Evolutionary conservation across 805 yeast genomes (phyloP), one percentile per base, ranked within the genome.

Genomic region (Candida montana): DNA sequence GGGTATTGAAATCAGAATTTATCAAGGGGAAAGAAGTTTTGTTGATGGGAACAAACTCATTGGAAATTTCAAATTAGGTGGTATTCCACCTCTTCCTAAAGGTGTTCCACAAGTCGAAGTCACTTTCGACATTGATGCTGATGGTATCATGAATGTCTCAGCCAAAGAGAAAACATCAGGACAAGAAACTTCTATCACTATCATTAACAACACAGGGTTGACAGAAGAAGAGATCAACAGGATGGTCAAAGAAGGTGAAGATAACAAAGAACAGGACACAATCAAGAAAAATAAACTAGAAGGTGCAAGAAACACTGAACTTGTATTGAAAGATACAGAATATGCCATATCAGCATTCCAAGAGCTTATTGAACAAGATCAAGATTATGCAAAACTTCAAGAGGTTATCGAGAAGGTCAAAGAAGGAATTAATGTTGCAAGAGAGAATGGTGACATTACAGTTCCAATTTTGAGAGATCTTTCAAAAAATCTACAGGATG

Each of bases 261-360:
- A 68, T 41, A 77, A 75, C 65, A 77, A 77, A 50, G 77, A 74
- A 40, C 64, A 60, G 42, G 95, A 84, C 61, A 75, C 74, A 39
- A 67, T 73, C 35, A 66, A 74, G 55, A 77, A 75, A 53, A 77
- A 74, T 52, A 71, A 79, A 42, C 72, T 81, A 47, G 89, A 84
- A 57, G 80, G 77, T 56, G 87, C 91, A 31, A 82, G 83, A 58
- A 74, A 81, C 58, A 85, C 88, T 20, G 95, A 83, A 50, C 79
- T 83, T 54, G 72, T 83, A 39, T 77, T 88, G 52, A 81, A 83
- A 55, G 99, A 93, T 63, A 88, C 95, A 39, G 96, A 89, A 64
- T 74, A 75, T 64, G 91, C 96, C 9, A 68, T 93, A 48, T 69
- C 70, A 51, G 95, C 86, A 66, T 83, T 83, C 57, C 72, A 73